Evolutionary conservation across 768 basidiomycete genomes (phyloP).

Genomic region (Leccinellum rugosiceps): DNA sequence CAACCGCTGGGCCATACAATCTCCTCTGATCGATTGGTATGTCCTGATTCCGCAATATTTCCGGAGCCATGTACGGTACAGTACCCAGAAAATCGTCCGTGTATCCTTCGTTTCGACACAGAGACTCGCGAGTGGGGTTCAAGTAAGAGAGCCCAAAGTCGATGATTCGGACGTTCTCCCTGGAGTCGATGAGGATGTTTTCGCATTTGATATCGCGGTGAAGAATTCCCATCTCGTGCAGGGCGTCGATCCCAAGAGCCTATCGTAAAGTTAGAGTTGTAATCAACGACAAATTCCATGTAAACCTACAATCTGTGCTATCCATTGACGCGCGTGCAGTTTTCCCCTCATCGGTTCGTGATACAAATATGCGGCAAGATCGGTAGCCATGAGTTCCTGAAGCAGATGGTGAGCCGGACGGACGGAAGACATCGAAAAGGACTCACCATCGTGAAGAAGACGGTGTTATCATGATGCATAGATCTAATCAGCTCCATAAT

Average conservation of each 20-base stretch:
- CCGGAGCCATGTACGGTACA: conserved; percentile 39
- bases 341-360: conserved; percentile 20
- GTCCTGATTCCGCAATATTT: conserved; percentile 32
- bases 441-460: conserved; percentile 42
- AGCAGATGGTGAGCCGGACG: background rate
- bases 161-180: conserved; percentile 38
- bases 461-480: conserved; percentile 26
- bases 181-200: conserved; percentile 57
- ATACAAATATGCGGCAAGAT: conserved; percentile 32
- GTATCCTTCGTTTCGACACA: conserved; percentile 16
- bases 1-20: conserved; percentile 33
- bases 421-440: background rate
- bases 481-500: conserved; percentile 39
- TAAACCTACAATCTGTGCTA: conserved; percentile 36
- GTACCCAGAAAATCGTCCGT: conserved; percentile 33
- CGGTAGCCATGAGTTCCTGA: conserved; percentile 40
- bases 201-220: conserved; percentile 70
- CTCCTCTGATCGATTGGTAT: conserved; percentile 2
- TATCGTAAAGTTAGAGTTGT: conserved; percentile 12
- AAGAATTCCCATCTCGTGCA: conserved; percentile 61
- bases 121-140: conserved; percentile 1
- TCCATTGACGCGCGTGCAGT: conserved; percentile 36
- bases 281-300: background rate
- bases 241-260: conserved; percentile 38
- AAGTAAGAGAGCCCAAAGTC: conserved; percentile 40